Evolutionary conservation across 306 rosid species (phyloP).

Genomic region (peach (Prunus persica)): Prunus_persica_NCBIv2 NC_034015.1:17475001-17475500

Average conservation of each 20-base stretch:
- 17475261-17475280: neutral
- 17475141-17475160: neutral
- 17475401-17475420: neutral
- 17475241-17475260: neutral
- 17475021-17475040: neutral
- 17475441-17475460: slow-evolving; percentile 10
- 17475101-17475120: neutral
- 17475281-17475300: neutral
- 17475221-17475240: too few relatives aligned
- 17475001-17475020: neutral
- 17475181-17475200: neutral
- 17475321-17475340: neutral
- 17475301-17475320: neutral
- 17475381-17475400: neutral
- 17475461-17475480: slow-evolving; percentile 15
- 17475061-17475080: neutral
- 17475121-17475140: neutral
- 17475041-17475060: neutral
- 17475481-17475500: slow-evolving; percentile 47
- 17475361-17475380: too few relatives aligned
- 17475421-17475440: neutral
- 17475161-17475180: neutral
- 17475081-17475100: neutral
- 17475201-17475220: neutral
- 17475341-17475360: too few relatives aligned